Conservation (phyloP, 345 rosid species). For the Citrus mangshanensis region DNA sequence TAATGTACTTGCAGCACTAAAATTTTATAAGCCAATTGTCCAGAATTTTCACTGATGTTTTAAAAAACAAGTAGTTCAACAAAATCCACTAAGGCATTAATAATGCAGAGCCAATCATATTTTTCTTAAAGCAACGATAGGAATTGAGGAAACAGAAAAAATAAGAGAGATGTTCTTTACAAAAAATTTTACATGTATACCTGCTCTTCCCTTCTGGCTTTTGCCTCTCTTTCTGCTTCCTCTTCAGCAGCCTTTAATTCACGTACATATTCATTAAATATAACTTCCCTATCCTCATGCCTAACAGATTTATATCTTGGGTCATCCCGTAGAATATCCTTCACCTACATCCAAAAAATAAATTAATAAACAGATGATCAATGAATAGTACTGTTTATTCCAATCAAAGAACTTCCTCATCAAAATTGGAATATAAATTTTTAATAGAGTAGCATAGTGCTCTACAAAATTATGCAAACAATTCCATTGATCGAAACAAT, state of each 20-base stretch:
- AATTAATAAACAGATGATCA: not conserved
- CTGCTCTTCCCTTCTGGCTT: conserved; percentile 78
- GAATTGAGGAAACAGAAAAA: not conserved
- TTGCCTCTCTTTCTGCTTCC: conserved; percentile 62
- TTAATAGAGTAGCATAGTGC: not conserved
- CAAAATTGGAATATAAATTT: conserved; percentile 1
- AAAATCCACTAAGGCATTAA: not conserved
- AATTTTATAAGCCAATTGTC: too few species aligned
- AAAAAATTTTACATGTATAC: conserved; percentile 27
- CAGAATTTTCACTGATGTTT: too few species aligned
- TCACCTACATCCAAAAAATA: conserved; percentile 49
- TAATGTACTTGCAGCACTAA: not conserved
- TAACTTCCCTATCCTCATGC: conserved; percentile 79
- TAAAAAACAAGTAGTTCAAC: not conserved
- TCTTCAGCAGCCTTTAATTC: conserved; percentile 72
- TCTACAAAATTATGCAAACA: not conserved
- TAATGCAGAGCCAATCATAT: not conserved
- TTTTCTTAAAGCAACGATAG: not conserved
- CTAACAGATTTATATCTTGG: conserved; percentile 73
- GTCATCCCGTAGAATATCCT: conserved; percentile 81
- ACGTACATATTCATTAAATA: conserved; percentile 70
- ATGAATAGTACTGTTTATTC: not conserved
- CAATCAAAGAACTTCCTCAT: not conserved
- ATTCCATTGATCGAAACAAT: not conserved
- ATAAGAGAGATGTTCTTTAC: not conserved